Percentiles rank a stretch among this genome's conserved stretches.
phyloP scores from a whole-genome alignment of 2,329 filamentous ascomycete species.

The Lasiodiplodia theobromae region DNA sequence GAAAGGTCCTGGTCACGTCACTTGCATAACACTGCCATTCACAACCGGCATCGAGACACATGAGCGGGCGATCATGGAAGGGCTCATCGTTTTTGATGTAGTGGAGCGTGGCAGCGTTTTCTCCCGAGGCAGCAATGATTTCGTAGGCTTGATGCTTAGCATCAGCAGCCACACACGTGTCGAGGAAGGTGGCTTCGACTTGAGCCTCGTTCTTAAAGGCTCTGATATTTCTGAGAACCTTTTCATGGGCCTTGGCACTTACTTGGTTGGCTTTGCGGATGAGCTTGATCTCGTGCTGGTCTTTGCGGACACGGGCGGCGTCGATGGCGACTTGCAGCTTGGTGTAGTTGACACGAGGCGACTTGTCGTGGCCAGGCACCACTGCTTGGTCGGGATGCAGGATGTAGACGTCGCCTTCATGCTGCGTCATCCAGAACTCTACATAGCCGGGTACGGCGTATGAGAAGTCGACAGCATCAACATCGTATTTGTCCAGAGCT shows the following conservation, averaged over 20 bases:
- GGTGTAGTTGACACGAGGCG: constrained; percentile 53
- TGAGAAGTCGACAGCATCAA: constrained; percentile 72
- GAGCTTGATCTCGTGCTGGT: constrained; percentile 80
- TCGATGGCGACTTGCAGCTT: constrained; percentile 76
- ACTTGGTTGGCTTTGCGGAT: constrained; percentile 83
- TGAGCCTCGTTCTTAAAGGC: constrained; percentile 78
- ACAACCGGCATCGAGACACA: constrained; percentile 87
- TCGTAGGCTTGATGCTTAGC: constrained; percentile 84
- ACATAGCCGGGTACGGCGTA: constrained; percentile 42
- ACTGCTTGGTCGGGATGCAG: constrained; percentile 39
- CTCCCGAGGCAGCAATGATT: constrained; percentile 84
- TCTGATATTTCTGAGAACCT: constrained; percentile 70
- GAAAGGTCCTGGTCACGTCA: constrained; percentile 89
- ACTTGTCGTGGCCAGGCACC: constrained; percentile 4
- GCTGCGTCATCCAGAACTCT: constrained; percentile 40
- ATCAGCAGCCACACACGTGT: constrained; percentile 73
- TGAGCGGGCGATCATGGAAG: constrained; percentile 70
- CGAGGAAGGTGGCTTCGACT: constrained; percentile 79
- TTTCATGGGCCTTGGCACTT: constrained; percentile 77
- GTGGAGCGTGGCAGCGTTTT: constrained; percentile 85
- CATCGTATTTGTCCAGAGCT: constrained; percentile 67
- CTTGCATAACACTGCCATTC: constrained; percentile 88
- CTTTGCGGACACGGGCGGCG: constrained; percentile 80
- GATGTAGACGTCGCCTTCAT: constrained; percentile 42
- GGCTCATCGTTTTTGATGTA: constrained; percentile 81